Conservation (phyloP, 495 filamentous ascomycete genomes). For the Aspergillus avenaceus region DNA sequence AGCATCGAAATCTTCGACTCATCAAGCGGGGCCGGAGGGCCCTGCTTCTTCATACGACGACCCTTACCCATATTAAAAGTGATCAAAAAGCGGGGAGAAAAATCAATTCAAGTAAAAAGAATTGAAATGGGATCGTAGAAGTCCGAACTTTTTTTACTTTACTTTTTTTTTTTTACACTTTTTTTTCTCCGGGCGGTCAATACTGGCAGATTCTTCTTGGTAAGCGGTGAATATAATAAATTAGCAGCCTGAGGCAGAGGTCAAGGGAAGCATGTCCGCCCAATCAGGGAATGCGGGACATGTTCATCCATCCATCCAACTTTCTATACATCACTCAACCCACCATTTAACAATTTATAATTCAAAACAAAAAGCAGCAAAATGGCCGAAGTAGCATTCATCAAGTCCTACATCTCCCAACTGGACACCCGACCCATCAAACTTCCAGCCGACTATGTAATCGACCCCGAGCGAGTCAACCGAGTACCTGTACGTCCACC, state of each 20-base stretch:
- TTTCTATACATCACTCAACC: background rate
- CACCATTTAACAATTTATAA: background rate
- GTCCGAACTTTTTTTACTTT: slow-evolving; percentile 13
- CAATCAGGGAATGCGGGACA: slow-evolving; percentile 15
- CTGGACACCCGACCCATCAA: slow-evolving; percentile 75
- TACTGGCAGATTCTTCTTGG: slow-evolving; percentile 18
- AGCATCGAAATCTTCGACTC: slow-evolving; percentile 70
- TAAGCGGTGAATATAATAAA: slow-evolving; percentile 29
- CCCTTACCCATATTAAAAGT: slow-evolving; percentile 71
- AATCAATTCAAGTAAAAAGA: too few species aligned
- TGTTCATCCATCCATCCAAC: background rate
- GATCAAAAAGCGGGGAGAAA: background rate
- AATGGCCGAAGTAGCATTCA: slow-evolving; percentile 88
- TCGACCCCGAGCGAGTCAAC: slow-evolving; percentile 71
- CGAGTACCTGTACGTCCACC: slow-evolving; percentile 59
- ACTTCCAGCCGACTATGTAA: slow-evolving; percentile 78
- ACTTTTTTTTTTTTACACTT: slow-evolving; percentile 30
- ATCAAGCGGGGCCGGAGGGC: slow-evolving; percentile 74
- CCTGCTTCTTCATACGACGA: slow-evolving; percentile 94
- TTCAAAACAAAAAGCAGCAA: background rate
- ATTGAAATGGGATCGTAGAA: too few species aligned
- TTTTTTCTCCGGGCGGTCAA: slow-evolving; percentile 33
- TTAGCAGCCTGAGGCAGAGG: slow-evolving; percentile 11
- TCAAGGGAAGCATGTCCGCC: slow-evolving; percentile 8
- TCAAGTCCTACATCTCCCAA: slow-evolving; percentile 73